A percentile compares a stretch with the other conserved stretches of the same genome.
Conservation (phyloP, 1,284 basidiomycete genomes). For the Pisolithus thermaeus region DNA sequence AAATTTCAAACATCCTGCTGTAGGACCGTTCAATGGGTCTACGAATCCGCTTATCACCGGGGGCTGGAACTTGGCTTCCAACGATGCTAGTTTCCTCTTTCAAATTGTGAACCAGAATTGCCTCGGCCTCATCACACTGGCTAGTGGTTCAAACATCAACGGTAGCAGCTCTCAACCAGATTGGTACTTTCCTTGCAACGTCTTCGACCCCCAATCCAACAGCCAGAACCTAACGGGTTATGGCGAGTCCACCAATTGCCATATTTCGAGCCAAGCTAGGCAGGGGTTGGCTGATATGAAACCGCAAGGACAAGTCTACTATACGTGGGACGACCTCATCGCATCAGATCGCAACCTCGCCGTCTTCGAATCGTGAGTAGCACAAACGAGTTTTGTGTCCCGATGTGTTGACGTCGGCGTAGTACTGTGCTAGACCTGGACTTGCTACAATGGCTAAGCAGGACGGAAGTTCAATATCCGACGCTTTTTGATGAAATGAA, state of each 20-base stretch:
- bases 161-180: constrained; percentile 50
- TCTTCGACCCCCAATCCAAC: constrained; percentile 67
- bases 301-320: constrained; percentile 84
- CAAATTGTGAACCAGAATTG: constrained; percentile 88
- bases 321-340: constrained; percentile 83
- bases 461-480: constrained; percentile 76
- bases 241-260: constrained; percentile 63
- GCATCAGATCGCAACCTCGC: constrained; percentile 74
- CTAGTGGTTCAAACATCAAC: constrained; percentile 62
- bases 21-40: constrained; percentile 66
- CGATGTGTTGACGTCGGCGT: constrained; percentile 9
- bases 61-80: constrained; percentile 73
- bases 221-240: constrained; percentile 68
- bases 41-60: constrained; percentile 82
- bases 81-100: constrained; percentile 92
- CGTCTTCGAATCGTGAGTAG: constrained; percentile 82
- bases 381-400: constrained; percentile 1
- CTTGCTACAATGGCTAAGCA: constrained; percentile 81
- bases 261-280: constrained; percentile 55
- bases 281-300: constrained; percentile 41
- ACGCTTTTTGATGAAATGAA: constrained; percentile 77
- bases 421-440: constrained; percentile 86
- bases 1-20: constrained; percentile 76
- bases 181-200: constrained; percentile 97
- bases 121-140: constrained; percentile 67